phyloP scores from a whole-genome alignment of 345 rosid genomes.

The Laguncularia racemosa region DNA sequence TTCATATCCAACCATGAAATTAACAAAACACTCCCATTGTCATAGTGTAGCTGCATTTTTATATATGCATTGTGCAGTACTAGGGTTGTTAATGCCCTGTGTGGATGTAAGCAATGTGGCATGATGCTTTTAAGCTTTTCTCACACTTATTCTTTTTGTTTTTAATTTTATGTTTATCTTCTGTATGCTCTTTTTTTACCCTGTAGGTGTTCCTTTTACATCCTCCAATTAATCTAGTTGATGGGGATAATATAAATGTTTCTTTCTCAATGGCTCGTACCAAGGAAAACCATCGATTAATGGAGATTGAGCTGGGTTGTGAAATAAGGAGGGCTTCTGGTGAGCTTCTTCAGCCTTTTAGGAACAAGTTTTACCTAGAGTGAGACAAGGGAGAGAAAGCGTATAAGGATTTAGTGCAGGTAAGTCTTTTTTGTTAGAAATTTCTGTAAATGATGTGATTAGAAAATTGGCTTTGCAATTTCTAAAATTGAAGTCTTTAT shows the following conservation, averaged over 20 bases:
- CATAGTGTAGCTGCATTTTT: too few relatives aligned
- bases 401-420: neutral
- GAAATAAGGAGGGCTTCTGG: slow-evolving; percentile 53
- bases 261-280: slow-evolving; percentile 79
- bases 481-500: too few relatives aligned
- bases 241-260: slow-evolving; percentile 51
- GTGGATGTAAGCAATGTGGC: too few relatives aligned
- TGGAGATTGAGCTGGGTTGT: slow-evolving; percentile 75
- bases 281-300: slow-evolving; percentile 73
- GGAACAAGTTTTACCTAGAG: slow-evolving; percentile 60
- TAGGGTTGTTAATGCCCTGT: too few relatives aligned
- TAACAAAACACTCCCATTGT: too few relatives aligned
- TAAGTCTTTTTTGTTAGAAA: too few relatives aligned
- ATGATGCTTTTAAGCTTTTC: neutral
- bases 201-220: slow-evolving; percentile 83
- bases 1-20: too few relatives aligned
- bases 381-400: slow-evolving; percentile 28
- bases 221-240: slow-evolving; percentile 35
- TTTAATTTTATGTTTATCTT: neutral
- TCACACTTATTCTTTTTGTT: neutral
- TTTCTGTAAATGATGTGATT: neutral
- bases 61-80: too few relatives aligned
- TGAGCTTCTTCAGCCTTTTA: slow-evolving; percentile 34
- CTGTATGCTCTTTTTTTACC: slow-evolving; percentile 1
- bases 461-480: neutral